Base-by-base conservation (phyloP, 2,329 filamentous ascomycete genomes). In the Colletotrichum tropicicola region DNA sequence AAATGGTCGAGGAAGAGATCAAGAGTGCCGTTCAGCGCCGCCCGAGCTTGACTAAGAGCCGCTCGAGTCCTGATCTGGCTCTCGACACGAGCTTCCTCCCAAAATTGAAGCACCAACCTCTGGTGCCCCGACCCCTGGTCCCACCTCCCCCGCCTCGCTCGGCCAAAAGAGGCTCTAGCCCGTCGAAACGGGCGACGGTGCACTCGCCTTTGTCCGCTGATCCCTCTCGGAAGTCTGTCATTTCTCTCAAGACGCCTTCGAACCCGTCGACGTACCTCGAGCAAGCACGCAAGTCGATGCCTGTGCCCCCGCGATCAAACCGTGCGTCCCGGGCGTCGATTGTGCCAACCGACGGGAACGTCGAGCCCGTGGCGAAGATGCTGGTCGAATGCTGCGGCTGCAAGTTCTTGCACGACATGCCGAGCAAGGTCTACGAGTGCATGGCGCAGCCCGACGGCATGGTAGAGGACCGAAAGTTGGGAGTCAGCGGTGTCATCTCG, bases 391-490 rank as follows among this genome's bases (percentile, higher is more conserved):
- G 88, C 75, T 91, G 88, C 76, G 80, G 78, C 60, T 91, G 88
- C 81, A 84, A 83, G 59, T 89, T 86, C 75, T 89, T 87, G 73
- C 87, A 90, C 70, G 88, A 91, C 73, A 86, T 91, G 85, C 88
- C 88, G 4, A 86, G 83, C 53, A 84, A 85, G 59, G 79, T 90
- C 21, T 90, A 90, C 73, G 85, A 89, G 70, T 87, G 85, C 72
- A 90, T 90, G 87, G 84, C 84, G 5, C 84, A 85, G 67, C 86
- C 87, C 0, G 83, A 87, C 48, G 81, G 81, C 4, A 77, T 87
- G 12, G 79, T 89, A 12, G 81, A 83, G 56, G 83, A 86, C 51
- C 80, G 80, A 58, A 75, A 77, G 28, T 75, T 83, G 6, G 86
- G 86, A 1, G 86, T 88, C 44, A 82, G 82, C 43, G 87, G 87